Evolutionary conservation across 257 asterid species (phyloP), one percentile per base, ranked within the genome.

Genomic region (Agastache rugosa): DNA sequence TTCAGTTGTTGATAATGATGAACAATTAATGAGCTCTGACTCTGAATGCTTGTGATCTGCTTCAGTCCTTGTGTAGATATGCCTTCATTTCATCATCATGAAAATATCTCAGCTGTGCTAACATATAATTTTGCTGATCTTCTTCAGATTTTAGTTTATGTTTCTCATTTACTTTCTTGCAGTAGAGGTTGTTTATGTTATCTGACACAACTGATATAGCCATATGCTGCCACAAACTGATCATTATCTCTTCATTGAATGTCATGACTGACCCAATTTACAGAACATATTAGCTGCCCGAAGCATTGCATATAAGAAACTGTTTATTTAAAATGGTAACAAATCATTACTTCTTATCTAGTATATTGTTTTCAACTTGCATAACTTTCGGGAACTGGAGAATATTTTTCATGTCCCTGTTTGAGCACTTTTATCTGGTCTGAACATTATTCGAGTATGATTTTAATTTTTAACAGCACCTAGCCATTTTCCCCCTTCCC

Each of bases 401-500:
- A 58, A 44, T 27, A 44, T 3, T 41, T 42, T 27, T 0, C 8
- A 34, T 35, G 42, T 54, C 60, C 16, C 19, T 44, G 45, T 65
- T 25, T 45, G 62, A 72, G 72, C 56, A 65, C 54, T 54, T 51
- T 45, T 16, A 50, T n/a, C n/a, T 12, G 47, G 71, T 39, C 34
- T 35, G 39, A 41, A 56, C 34, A 12, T 35, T 35, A 9, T 67
- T 20, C 34, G 11, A 59, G 44, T 67, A 35, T 25, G 22, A 19
- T 51, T 41, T 16, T 20, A 34, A 54, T n/a, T 51, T 41, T 16
- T 20, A 34, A 54, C 22, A 19, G 47, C 66, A 12, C 64, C 44
- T 50, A 53, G 20, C 66, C 35, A 34, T 22, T 10, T 41, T 16
- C 2, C 25, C 25, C 25, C 37, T 69, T 64, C 34, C 35, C 56